Base-by-base conservation (phyloP, 345 rosid genomes). In the Anastatica hierochuntica region DNA sequence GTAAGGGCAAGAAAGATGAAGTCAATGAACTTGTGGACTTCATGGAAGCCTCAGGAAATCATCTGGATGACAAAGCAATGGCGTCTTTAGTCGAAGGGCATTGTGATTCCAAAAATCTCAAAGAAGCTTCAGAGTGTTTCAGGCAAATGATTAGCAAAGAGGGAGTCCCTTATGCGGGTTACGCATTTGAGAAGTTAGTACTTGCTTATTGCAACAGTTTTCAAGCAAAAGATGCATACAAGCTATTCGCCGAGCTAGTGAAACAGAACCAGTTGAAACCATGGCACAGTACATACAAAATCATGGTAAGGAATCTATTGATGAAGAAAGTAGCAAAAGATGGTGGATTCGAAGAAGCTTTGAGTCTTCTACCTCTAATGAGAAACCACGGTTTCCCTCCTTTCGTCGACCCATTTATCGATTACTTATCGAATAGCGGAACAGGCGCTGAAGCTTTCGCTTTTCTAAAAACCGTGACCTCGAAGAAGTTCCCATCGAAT, bases 361-460 rank as follows among this genome's bases (percentile, higher is more conserved):
- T 80, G 60, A 71, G 55, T 60, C 69, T 86, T 48, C 16, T 86
- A 62, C 63, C 70, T 56, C 44, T 82, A 77, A 90, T 90, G 96
- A 87, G 68, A 65, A 53, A 43, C 56, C 75, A 82, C 8, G 96
- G 90, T 6, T 79, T 71, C 53, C 96, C 98, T 34, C 96, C 95
- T 42, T 77, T 64, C 44, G 62, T 81, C 26, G 83, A 78, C 62
- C 94, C 98, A 0, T 75, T 82, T 40, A 26, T 88, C 3, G 76
- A 79, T 62, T 67, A 78, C 67, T 60, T 83, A 47, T 81, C 96
- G 1, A 81, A 56, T 58, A 63, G 60, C 26, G 98, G 98, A 66
- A 77, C 80, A 37, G 64, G 76, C 6, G 77, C 67, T 0, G 85
- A 83, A 41, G 96, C 90, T 14, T 56, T 79, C 10, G 75, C 69